Conservation (phyloP, 768 basidiomycete species). For the Sutorius australiensis region DNA sequence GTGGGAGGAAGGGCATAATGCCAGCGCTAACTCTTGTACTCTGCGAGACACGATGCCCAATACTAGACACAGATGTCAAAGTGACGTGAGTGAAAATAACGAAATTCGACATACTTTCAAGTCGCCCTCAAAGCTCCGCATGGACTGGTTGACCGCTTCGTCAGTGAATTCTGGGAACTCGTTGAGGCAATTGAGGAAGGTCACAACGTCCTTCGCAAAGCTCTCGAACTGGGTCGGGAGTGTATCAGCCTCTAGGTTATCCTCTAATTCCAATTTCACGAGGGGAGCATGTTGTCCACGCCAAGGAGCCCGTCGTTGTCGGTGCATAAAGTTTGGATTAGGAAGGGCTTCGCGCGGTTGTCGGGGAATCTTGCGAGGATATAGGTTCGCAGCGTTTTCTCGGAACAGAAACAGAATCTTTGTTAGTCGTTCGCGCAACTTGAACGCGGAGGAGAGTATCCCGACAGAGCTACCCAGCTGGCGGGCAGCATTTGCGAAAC, state of each 20-base stretch:
- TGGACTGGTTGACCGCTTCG: constrained; percentile 48
- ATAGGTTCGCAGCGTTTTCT: constrained; percentile 55
- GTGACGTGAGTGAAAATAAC: background rate
- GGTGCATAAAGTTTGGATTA: constrained; percentile 35
- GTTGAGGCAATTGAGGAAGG: constrained; percentile 50
- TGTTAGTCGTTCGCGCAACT: constrained; percentile 47
- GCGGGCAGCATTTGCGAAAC: constrained; percentile 53
- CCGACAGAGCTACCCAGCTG: constrained; percentile 56
- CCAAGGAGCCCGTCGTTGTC: constrained; percentile 28
- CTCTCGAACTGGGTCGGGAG: constrained; percentile 44
- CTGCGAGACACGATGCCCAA: constrained; percentile 49
- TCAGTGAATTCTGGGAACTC: constrained; percentile 57
- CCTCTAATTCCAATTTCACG: constrained; percentile 35
- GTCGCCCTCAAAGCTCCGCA: constrained; percentile 48
- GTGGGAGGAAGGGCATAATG: background rate
- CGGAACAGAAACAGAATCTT: constrained; percentile 50
- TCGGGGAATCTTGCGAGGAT: constrained; percentile 44
- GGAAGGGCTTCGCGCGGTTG: constrained; percentile 38
- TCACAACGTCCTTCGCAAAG: constrained; percentile 48
- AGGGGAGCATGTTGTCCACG: constrained; percentile 36
- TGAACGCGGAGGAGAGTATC: constrained; percentile 51
- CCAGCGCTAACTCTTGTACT: constrained; percentile 41
- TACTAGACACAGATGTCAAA: constrained; percentile 35
- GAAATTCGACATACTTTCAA: constrained; percentile 37
- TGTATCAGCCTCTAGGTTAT: constrained; percentile 45